Base-by-base conservation (phyloP, 176 grass and related monocot genomes). In the Alloteropsis semialata region DNA sequence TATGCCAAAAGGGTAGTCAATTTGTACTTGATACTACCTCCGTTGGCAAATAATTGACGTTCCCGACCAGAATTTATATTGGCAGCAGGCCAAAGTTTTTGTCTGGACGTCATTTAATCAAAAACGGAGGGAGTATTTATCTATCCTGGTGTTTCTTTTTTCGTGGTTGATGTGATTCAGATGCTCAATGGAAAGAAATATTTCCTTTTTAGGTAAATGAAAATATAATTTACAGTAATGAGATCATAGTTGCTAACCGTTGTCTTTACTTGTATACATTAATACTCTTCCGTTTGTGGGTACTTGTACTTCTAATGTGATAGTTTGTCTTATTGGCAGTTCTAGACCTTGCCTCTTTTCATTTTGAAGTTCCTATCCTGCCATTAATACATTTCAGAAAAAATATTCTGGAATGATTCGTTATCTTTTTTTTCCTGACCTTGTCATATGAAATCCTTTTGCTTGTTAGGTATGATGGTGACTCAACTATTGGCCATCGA, bases 391-490 rank as follows among this genome's bases (percentile, higher is more conserved):
- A 65, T 66, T 73, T 46, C 58, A 39, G n/a, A 56, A 53, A 82
- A 74, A 41, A 56, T 38, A 71, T 51, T 70, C 8, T 38, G 30
- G 32, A 38, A 10, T 4, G 76, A 22, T 18, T 60, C 74, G 3
- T 46, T 45, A 41, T 19, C 14, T 34, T 58, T 81, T 10, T 72
- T 80, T 43, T 53, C 29, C 34, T 76, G 34, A 76, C 22, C 25
- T 34, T 71, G 33, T 59, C 60, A 39, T 42, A 69, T 71, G 16
- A 88, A 77, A 62, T 48, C 7, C 49, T 87, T 72, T 61, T 83
- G 37, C 67, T 77, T 85, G n/a, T 85, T 70, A 98, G 96, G 96
- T 95, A 95, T 54, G 90, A 93, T 46, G 92, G 96, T 65, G 87
- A 95, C 87, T 90, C 91, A 71, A 82, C 65, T 65, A 79, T 91